Percentiles rank a stretch among this genome's conserved stretches.
Evolutionary conservation across 1,139 yeast species (phyloP).

Genomic region (Blastobotrys illinoisensis): DNA sequence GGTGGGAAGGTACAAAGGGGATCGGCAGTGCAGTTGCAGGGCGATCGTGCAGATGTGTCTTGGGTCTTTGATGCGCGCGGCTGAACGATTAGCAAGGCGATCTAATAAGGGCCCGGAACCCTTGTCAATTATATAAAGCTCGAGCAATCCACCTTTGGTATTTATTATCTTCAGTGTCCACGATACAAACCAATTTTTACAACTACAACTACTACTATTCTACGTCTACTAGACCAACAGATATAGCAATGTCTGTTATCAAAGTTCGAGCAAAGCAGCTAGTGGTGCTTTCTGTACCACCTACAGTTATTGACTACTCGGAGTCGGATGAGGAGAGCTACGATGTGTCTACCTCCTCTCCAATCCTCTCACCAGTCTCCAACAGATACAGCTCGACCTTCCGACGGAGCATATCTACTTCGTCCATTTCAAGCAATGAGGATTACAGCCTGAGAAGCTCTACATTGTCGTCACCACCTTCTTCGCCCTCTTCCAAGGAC

Average conservation of each 20-base stretch:
- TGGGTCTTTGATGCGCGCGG: background rate
- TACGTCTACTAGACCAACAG: background rate
- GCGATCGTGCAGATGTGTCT: background rate
- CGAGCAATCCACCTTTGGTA: too few relatives aligned
- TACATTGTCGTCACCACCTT: background rate
- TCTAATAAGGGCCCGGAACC: background rate
- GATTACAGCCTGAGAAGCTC: background rate
- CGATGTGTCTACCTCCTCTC: background rate
- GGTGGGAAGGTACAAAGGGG: background rate
- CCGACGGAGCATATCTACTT: background rate
- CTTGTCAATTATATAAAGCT: background rate
- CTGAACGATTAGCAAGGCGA: background rate
- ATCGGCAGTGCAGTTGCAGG: background rate
- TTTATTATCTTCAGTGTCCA: too few relatives aligned
- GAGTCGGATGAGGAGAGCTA: background rate
- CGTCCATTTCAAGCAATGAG: background rate
- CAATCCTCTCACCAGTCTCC: background rate
- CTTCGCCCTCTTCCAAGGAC: background rate
- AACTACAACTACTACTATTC: background rate
- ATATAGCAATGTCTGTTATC: slow-evolving; percentile 5
- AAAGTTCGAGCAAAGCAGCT: slow-evolving; percentile 10
- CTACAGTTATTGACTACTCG: slow-evolving; percentile 3
- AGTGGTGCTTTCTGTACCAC: slow-evolving; percentile 10
- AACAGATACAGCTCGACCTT: background rate
- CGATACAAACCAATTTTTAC: background rate